phyloP scores from a whole-genome alignment of 768 basidiomycete species.

The Lentinus brumalis region DNA sequence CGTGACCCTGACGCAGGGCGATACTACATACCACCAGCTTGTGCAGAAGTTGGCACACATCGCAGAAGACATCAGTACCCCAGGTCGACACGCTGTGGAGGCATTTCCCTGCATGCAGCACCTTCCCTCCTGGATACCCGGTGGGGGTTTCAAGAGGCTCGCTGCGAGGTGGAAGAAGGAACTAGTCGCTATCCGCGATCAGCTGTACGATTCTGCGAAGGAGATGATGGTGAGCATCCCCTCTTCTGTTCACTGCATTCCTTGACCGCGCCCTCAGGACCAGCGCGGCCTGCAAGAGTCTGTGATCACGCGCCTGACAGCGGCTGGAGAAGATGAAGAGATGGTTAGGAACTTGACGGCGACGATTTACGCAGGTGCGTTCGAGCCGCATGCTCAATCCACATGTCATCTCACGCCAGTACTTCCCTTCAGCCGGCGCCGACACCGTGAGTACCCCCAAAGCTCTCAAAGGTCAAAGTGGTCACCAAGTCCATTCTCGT shows the following conservation, averaged over 20 bases:
- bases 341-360: slow-evolving; percentile 8
- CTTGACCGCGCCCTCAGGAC: not conserved
- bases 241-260: no score
- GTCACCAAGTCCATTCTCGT: no score
- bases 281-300: slow-evolving; percentile 4
- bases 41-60: slow-evolving; percentile 7
- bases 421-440: not conserved
- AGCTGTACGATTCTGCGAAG: slow-evolving; percentile 61
- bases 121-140: slow-evolving; percentile 69
- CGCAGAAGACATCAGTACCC: slow-evolving; percentile 13
- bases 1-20: slow-evolving; percentile 46
- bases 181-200: slow-evolving; percentile 65
- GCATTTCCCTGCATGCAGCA: slow-evolving; percentile 45
- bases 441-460: slow-evolving; percentile 4
- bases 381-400: no score
- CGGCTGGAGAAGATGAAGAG: slow-evolving; percentile 2
- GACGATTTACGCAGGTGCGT: slow-evolving; percentile 14
- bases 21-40: slow-evolving; percentile 23
- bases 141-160: slow-evolving; percentile 64
- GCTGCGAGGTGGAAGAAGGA: slow-evolving; percentile 62
- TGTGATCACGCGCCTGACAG: slow-evolving; percentile 2
- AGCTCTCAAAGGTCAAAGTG: not conserved
- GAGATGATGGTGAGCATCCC: slow-evolving; percentile 49
- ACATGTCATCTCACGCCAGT: not conserved
- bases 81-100: slow-evolving; percentile 11